A percentile compares a stretch with the other conserved stretches of the same genome.
Evolutionary conservation across 1,284 basidiomycete species (phyloP).

Genomic region (Moniliophthora roreri): DNA sequence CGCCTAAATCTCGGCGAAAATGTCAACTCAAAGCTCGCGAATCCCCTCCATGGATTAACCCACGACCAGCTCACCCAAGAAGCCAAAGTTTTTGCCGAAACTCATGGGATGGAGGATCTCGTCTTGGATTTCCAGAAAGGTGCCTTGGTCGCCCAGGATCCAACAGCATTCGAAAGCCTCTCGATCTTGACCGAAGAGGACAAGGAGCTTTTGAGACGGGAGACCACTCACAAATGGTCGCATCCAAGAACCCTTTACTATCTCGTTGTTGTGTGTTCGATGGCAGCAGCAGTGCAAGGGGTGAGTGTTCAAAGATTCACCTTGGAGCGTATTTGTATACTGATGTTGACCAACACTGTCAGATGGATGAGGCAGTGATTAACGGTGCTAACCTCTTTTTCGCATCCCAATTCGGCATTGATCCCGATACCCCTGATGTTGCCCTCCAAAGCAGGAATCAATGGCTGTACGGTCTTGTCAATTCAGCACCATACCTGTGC

Average conservation of each 20-base stretch:
- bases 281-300: constrained; percentile 71
- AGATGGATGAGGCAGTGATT: constrained; percentile 65
- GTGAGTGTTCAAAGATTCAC: constrained; percentile 28
- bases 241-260: constrained; percentile 60
- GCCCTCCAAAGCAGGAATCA: too few species aligned
- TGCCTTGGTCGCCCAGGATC: constrained; percentile 61
- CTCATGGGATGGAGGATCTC: constrained; percentile 50
- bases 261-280: constrained; percentile 39
- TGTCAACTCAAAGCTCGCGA: constrained; percentile 51
- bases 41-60: constrained; percentile 57
- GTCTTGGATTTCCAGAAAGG: constrained; percentile 55
- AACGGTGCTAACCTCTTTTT: constrained; percentile 75
- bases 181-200: constrained; percentile 62
- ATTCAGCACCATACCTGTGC: constrained; percentile 67
- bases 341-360: too few species aligned
- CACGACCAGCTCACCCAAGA: constrained; percentile 56
- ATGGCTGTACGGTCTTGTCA: constrained; percentile 72
- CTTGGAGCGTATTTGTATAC: constrained; percentile 33
- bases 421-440: constrained; percentile 22
- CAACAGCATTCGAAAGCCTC: constrained; percentile 48
- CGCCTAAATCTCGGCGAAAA: too few species aligned
- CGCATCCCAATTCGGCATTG: constrained; percentile 58
- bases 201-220: constrained; percentile 46
- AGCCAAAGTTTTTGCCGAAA: constrained; percentile 55
- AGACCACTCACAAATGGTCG: constrained; percentile 63